A percentile compares a stretch with the other conserved stretches of the same genome.
phyloP scores from a whole-genome alignment of 208 protist genomes.

The Trypanosoma boissoni region DNA sequence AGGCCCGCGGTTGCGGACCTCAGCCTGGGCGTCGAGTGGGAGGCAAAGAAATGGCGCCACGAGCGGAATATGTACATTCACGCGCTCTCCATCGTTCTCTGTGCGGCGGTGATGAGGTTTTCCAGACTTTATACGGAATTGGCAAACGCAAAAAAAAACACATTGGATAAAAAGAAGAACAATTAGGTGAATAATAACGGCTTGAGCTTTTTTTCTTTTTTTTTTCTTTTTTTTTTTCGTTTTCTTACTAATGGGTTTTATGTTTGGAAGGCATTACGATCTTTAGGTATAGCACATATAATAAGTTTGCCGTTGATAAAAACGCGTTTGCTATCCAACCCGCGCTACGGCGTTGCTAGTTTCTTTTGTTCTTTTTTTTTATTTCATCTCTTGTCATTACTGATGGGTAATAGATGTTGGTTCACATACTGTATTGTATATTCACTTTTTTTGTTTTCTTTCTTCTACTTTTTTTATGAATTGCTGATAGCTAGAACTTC shows the following conservation, averaged over 20 bases:
- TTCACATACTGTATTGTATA: too few relatives aligned
- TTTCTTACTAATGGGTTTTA: conserved; percentile 18
- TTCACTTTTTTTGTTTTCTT: too few relatives aligned
- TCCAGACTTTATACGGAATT: conserved; percentile 12
- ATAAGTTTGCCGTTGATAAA: background rate
- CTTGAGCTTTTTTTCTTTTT: conserved; percentile 9
- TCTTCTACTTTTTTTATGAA: too few relatives aligned
- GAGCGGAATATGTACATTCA: conserved; percentile 80
- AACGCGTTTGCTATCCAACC: conserved; percentile 24
- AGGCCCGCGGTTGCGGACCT: conserved; percentile 49
- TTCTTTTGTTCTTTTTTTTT: too few relatives aligned
- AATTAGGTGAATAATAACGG: background rate
- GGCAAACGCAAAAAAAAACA: conserved; percentile 3
- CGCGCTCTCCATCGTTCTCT: conserved; percentile 40
- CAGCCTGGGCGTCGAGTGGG: conserved; percentile 57
- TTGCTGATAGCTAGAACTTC: too few relatives aligned
- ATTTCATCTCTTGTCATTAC: too few relatives aligned
- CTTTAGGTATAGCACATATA: background rate
- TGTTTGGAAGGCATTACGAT: background rate
- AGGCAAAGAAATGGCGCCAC: conserved; percentile 47
- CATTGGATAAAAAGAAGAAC: background rate
- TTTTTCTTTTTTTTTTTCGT: conserved; percentile 10
- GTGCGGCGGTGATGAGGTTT: conserved; percentile 53
- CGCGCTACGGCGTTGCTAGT: too few relatives aligned
- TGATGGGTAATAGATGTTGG: too few relatives aligned